phyloP scores from a whole-genome alignment of 2,329 filamentous ascomycete species.

The Clarireedia hainanense region DNA sequence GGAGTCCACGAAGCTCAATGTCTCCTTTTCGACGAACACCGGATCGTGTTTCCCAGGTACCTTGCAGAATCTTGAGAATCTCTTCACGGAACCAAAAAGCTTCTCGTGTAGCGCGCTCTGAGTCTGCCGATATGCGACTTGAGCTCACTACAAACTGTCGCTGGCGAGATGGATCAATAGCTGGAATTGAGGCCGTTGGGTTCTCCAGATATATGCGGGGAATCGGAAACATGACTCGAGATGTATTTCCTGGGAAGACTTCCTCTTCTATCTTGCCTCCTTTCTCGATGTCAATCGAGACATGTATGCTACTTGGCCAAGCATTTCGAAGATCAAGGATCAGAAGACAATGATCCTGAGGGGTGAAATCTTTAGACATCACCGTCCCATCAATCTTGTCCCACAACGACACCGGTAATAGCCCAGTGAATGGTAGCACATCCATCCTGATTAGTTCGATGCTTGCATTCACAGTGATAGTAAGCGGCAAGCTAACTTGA shows the following conservation, averaged over 20 bases:
- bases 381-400: constrained; percentile 30
- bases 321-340: constrained; percentile 81
- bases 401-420: constrained; percentile 57
- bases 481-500: constrained; percentile 71
- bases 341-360: constrained; percentile 67
- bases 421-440: constrained; percentile 62
- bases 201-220: constrained; percentile 70
- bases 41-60: constrained; percentile 57
- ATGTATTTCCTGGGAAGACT: constrained; percentile 61
- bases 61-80: constrained; percentile 63
- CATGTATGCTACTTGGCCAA: constrained; percentile 73
- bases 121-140: constrained; percentile 69
- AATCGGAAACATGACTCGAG: constrained; percentile 67
- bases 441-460: constrained; percentile 77
- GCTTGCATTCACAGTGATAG: constrained; percentile 86
- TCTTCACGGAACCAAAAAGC: constrained; percentile 88
- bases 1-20: constrained; percentile 69
- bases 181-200: constrained; percentile 69
- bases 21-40: constrained; percentile 50
- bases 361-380: constrained; percentile 31
- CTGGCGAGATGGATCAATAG: constrained; percentile 71
- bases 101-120: constrained; percentile 69
- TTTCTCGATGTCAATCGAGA: constrained; percentile 44
- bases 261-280: constrained; percentile 35
- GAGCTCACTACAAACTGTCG: constrained; percentile 89